phyloP scores from a whole-genome alignment of 179 eudicot genomes.

The Heliamphora pulchella region DNA sequence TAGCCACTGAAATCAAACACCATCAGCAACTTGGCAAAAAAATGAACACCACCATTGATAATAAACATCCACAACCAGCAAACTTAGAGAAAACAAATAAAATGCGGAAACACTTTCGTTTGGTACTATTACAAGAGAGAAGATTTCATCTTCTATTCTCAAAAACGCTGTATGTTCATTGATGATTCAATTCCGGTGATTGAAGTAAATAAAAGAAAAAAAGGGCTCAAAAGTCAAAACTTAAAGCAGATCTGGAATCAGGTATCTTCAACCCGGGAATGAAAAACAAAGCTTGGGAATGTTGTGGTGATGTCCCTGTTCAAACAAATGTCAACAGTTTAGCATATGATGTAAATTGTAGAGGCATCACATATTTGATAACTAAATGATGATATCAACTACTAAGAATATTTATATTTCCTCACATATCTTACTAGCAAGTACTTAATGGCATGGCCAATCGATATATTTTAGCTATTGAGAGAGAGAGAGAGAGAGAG shows the following conservation, averaged over 20 bases:
- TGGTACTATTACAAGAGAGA: background rate
- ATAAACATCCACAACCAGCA: background rate
- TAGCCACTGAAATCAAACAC: background rate
- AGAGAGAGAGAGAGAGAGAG: too few relatives aligned
- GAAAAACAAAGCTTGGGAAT: conserved; percentile 82
- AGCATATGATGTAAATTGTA: background rate
- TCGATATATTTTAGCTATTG: too few relatives aligned
- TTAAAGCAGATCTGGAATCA: conserved; percentile 19
- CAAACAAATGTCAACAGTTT: background rate
- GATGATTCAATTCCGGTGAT: too few relatives aligned
- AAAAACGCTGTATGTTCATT: too few relatives aligned
- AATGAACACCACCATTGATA: background rate
- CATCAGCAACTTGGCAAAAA: background rate
- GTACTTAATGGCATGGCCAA: background rate
- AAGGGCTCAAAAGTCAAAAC: background rate
- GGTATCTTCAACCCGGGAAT: conserved; percentile 76
- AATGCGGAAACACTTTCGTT: background rate
- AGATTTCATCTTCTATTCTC: background rate
- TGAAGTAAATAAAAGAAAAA: too few relatives aligned
- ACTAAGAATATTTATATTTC: background rate
- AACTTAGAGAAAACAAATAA: background rate
- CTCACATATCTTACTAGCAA: background rate
- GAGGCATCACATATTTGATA: background rate
- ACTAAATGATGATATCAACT: background rate
- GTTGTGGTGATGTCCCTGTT: conserved; percentile 84